phyloP scores from a whole-genome alignment of 257 asterid species.

The Ehretia macrophylla region DNA sequence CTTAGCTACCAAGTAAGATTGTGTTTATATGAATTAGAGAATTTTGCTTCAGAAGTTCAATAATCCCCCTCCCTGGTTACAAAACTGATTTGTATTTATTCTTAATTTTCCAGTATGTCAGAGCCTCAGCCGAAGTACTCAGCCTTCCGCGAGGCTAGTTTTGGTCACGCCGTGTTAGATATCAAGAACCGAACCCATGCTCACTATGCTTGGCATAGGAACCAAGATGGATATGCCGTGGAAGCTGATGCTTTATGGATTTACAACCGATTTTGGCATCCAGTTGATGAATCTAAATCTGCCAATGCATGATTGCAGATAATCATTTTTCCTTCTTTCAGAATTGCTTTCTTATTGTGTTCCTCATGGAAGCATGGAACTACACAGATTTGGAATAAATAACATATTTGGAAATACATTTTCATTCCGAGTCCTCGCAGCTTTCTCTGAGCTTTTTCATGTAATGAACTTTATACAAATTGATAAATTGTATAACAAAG shows the following conservation, averaged over 20 bases:
- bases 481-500: no score
- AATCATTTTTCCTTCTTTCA: neutral
- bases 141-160: conserved; percentile 86
- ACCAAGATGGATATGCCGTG: conserved; percentile 69
- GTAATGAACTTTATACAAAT: no score
- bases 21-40: neutral
- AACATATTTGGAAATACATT: no score
- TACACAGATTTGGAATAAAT: no score
- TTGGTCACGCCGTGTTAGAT: conserved; percentile 74
- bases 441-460: no score
- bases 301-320: conserved; percentile 14
- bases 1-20: conserved; percentile 31
- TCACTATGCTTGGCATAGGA: conserved; percentile 74
- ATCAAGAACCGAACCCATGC: conserved; percentile 82
- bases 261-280: conserved; percentile 53
- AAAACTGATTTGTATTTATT: neutral
- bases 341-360: neutral
- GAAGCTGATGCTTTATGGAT: conserved; percentile 78
- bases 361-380: neutral
- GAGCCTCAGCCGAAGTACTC: conserved; percentile 87
- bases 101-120: conserved; percentile 55
- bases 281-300: conserved; percentile 47
- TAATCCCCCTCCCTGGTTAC: neutral
- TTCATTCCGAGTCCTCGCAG: no score
- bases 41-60: neutral